Percentiles rank a stretch among this genome's conserved stretches.
Conservation (phyloP, 192 early-diverging fungal species). For the Coemansia sp. region DNA sequence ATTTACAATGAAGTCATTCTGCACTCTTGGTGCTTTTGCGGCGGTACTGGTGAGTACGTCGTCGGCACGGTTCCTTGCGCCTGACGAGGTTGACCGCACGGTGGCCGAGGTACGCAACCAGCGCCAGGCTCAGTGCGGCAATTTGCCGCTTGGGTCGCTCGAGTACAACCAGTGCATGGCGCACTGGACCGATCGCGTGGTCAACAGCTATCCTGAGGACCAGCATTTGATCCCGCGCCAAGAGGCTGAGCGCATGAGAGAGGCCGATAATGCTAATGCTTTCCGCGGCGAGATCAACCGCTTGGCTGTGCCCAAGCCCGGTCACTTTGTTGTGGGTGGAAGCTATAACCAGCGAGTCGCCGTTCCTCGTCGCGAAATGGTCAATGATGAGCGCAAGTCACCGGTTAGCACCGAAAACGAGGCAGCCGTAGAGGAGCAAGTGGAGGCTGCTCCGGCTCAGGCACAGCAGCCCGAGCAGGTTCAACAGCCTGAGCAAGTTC, state of each 20-base stretch:
- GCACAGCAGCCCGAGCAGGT: constrained; percentile 7
- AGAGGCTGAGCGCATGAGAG: constrained; percentile 22
- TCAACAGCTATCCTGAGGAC: constrained; percentile 37
- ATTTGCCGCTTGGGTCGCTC: constrained; percentile 32
- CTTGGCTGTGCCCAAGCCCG: constrained; percentile 18
- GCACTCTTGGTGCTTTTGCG: constrained; percentile 40
- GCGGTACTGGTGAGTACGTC: constrained; percentile 33
- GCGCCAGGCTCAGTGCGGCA: constrained; percentile 43
- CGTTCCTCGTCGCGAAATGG: not conserved
- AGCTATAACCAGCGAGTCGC: constrained; percentile 25
- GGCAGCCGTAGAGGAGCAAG: not conserved
- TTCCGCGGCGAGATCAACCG: constrained; percentile 33
- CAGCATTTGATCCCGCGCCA: constrained; percentile 34
- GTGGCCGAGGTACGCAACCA: constrained; percentile 2
- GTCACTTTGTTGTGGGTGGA: constrained; percentile 32
- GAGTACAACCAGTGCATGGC: constrained; percentile 56
- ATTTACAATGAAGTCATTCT: constrained; percentile 36
- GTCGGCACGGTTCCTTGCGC: constrained; percentile 10
- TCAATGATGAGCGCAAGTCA: not conserved
- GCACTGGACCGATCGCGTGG: constrained; percentile 46
- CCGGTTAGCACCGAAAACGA: not conserved
- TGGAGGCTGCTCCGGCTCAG: not conserved
- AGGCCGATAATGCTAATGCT: constrained; percentile 16
- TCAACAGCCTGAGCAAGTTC: constrained; percentile 5
- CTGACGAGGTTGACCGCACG: constrained; percentile 12